Percentiles rank a stretch among this genome's conserved stretches.
phyloP scores from a whole-genome alignment of 1,139 yeast genomes.

The Saccharomyces pastorianus region DNA sequence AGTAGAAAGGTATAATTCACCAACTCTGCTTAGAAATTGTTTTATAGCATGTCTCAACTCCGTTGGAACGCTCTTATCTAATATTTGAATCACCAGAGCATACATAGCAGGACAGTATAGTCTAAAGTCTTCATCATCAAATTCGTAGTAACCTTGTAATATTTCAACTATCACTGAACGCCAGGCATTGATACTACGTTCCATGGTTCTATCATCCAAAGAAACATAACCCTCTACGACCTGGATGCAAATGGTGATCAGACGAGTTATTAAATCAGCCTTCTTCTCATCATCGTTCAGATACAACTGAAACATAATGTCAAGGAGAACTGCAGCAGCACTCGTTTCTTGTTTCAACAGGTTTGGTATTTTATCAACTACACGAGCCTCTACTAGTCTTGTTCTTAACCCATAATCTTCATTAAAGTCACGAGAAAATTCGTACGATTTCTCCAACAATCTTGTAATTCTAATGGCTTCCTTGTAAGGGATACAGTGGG shows the following conservation, averaged over 20 bases:
- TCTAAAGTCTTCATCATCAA: constrained; percentile 68
- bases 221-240: constrained; percentile 63
- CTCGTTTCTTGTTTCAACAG: constrained; percentile 85
- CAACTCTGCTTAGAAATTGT: constrained; percentile 60
- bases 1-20: constrained; percentile 42
- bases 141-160: constrained; percentile 68
- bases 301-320: constrained; percentile 71
- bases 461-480: constrained; percentile 53
- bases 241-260: constrained; percentile 64
- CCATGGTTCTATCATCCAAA: constrained; percentile 69
- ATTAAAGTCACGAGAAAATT: constrained; percentile 79
- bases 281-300: constrained; percentile 46
- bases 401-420: constrained; percentile 81
- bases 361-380: constrained; percentile 88
- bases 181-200: constrained; percentile 77
- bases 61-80: constrained; percentile 60
- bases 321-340: constrained; percentile 79
- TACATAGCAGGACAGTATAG: constrained; percentile 60
- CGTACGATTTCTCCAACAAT: constrained; percentile 60
- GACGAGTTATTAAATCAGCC: constrained; percentile 39
- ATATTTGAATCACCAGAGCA: constrained; percentile 53
- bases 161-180: constrained; percentile 87
- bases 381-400: constrained; percentile 83
- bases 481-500: constrained; percentile 57
- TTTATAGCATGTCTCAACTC: constrained; percentile 65